phyloP scores from a whole-genome alignment of 768 basidiomycete genomes.

The Lactarius indigo region DNA sequence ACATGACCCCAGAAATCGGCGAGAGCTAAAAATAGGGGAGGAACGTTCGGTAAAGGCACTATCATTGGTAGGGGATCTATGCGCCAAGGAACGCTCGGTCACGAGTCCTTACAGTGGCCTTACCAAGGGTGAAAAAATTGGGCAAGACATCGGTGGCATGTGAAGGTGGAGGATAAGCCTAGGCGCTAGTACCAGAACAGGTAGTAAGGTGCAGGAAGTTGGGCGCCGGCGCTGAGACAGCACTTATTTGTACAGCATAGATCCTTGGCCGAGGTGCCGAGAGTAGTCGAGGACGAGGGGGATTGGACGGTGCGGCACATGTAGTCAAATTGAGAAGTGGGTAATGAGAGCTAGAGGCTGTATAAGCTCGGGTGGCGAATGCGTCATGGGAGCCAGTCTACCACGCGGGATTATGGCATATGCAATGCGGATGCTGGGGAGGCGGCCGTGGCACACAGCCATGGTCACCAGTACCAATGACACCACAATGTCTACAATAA shows the following conservation, averaged over 20 bases:
- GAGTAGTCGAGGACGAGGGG: neutral
- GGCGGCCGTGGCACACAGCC: too few relatives aligned
- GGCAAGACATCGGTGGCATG: neutral
- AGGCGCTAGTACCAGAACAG: neutral
- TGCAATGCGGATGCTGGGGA: neutral
- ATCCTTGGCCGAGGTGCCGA: neutral
- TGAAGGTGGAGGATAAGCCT: neutral
- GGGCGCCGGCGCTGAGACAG: neutral
- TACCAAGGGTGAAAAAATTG: neutral
- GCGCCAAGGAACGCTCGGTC: slow-evolving; percentile 1
- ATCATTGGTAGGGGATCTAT: neutral
- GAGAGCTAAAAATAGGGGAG: slow-evolving; percentile 9
- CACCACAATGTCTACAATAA: too few relatives aligned
- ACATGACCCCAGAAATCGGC: neutral
- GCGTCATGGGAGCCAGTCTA: neutral
- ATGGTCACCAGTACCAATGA: neutral
- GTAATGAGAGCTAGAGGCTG: neutral
- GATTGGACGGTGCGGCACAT: slow-evolving; percentile 2
- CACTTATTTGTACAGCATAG: neutral
- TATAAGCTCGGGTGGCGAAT: neutral
- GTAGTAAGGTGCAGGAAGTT: neutral
- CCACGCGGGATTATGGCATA: neutral
- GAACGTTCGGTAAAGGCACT: neutral
- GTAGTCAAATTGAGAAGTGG: neutral
- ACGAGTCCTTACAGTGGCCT: slow-evolving; percentile 2